Percentiles rank a stretch among this genome's conserved stretches.
These are phyloP conservation scores for Candida neerlandica DNA, from an alignment of 1,139 yeast species.

Conservation along the genomic window DNA sequence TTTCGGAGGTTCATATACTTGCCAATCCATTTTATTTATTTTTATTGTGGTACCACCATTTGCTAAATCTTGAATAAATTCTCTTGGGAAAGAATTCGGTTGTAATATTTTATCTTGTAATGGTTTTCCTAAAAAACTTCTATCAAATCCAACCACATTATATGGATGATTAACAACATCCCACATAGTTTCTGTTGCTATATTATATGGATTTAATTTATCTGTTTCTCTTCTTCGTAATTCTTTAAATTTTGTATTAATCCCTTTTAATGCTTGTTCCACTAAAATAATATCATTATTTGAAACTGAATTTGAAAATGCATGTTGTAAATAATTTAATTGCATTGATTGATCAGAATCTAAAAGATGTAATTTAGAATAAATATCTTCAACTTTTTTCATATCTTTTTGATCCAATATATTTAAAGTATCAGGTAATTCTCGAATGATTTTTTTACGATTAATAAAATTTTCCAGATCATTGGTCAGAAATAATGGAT, in stretches of 20 bases:
- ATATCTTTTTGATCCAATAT: conserved; percentile 30
- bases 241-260: conserved; percentile 37
- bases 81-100: conserved; percentile 37
- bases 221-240: conserved; percentile 38
- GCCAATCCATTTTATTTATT: conserved; percentile 40
- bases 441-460: conserved; percentile 34
- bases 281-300: conserved; percentile 37
- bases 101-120: conserved; percentile 23
- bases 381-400: conserved; percentile 34
- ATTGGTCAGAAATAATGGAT: conserved; percentile 37
- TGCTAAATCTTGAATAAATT: conserved; percentile 44
- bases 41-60: conserved; percentile 30
- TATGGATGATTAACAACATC: conserved; percentile 25
- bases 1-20: conserved; percentile 22
- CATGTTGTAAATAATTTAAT: conserved; percentile 38
- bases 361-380: conserved; percentile 32
- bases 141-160: conserved; percentile 49
- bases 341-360: conserved; percentile 46
- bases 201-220: conserved; percentile 18
- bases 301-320: conserved; percentile 33
- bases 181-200: conserved; percentile 3
- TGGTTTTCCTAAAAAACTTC: conserved; percentile 44
- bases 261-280: conserved; percentile 41
- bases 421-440: conserved; percentile 44
- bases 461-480: conserved; percentile 41